Evolutionary conservation across 2,329 filamentous ascomycete genomes (phyloP).

Genomic region (Claviceps sorghi): DNA sequence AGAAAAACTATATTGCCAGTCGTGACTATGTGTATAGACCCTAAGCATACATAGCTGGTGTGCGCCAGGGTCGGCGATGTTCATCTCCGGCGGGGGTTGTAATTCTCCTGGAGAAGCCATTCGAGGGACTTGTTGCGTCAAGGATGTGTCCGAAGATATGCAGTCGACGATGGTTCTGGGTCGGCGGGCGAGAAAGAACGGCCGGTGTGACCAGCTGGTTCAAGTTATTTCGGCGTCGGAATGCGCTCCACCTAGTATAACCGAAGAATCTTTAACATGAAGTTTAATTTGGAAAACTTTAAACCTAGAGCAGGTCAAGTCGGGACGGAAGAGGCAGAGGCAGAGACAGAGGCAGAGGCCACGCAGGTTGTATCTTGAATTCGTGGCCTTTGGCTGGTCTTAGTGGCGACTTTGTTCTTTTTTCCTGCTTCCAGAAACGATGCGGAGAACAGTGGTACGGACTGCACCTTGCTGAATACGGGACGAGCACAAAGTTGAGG

Average conservation of each 20-base stretch:
- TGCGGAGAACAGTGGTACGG: background rate
- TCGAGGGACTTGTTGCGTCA: background rate
- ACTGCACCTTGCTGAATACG: background rate
- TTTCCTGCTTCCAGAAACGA: background rate
- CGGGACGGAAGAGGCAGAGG: background rate
- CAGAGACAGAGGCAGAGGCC: background rate
- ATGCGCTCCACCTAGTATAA: background rate
- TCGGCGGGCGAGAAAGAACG: background rate
- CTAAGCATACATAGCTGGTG: slow-evolving; percentile 38
- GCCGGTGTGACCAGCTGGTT: background rate
- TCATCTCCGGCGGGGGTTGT: slow-evolving; percentile 18
- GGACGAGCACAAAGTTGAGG: background rate
- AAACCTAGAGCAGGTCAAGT: background rate
- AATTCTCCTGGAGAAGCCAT: slow-evolving; percentile 19
- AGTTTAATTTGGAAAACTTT: too few relatives aligned
- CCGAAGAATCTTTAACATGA: too few relatives aligned
- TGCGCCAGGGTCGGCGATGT: slow-evolving; percentile 39
- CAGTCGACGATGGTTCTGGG: background rate
- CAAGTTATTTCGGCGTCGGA: background rate
- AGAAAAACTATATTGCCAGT: slow-evolving; percentile 13
- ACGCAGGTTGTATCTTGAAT: background rate
- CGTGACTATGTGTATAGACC: background rate
- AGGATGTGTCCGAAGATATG: background rate
- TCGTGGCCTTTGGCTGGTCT: background rate
- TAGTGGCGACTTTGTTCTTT: background rate